These are phyloP conservation scores for Exsudoporus floridanus DNA, from an alignment of 1,284 basidiomycete species.

Conservation along the genomic window DNA sequence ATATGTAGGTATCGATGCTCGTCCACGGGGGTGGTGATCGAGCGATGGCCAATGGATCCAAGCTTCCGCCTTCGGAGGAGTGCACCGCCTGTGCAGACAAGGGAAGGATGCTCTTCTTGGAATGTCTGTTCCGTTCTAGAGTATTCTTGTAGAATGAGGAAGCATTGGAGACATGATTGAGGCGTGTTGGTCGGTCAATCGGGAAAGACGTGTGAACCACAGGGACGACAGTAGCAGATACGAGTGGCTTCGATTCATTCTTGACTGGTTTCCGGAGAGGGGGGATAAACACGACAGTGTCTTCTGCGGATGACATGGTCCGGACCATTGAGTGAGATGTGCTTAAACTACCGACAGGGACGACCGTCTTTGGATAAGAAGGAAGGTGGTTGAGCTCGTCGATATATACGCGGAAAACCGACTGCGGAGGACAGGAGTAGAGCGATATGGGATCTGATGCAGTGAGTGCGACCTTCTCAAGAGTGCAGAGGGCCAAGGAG, in stretches of 20 bases:
- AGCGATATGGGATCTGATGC: conserved; percentile 20
- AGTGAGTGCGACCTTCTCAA: conserved; percentile 25
- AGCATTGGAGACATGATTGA: conserved; percentile 6
- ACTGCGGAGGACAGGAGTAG: conserved; percentile 30
- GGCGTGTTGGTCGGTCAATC: not conserved
- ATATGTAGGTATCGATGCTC: not conserved
- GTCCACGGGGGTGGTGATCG: conserved; percentile 33
- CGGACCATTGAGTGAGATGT: conserved; percentile 1
- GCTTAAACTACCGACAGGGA: not conserved
- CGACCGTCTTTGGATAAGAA: conserved; percentile 1
- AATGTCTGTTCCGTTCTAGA: not conserved
- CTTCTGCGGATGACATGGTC: conserved; percentile 10
- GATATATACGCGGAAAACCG: conserved; percentile 32
- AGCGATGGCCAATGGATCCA: conserved; percentile 29
- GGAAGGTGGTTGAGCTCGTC: conserved; percentile 10
- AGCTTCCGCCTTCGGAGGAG: conserved; percentile 8
- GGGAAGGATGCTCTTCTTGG: conserved; percentile 15
- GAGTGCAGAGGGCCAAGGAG: conserved; percentile 26
- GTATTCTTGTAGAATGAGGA: conserved; percentile 24
- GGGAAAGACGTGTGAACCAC: not conserved
- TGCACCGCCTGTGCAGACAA: conserved; percentile 19
- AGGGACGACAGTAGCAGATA: not conserved
- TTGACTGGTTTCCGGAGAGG: conserved; percentile 9
- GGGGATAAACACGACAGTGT: conserved; percentile 24
- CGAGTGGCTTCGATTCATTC: not conserved